These are phyloP conservation scores for Cercospora citrullina DNA, from an alignment of 2,329 filamentous ascomycete species.

Conservation along the genomic window DNA sequence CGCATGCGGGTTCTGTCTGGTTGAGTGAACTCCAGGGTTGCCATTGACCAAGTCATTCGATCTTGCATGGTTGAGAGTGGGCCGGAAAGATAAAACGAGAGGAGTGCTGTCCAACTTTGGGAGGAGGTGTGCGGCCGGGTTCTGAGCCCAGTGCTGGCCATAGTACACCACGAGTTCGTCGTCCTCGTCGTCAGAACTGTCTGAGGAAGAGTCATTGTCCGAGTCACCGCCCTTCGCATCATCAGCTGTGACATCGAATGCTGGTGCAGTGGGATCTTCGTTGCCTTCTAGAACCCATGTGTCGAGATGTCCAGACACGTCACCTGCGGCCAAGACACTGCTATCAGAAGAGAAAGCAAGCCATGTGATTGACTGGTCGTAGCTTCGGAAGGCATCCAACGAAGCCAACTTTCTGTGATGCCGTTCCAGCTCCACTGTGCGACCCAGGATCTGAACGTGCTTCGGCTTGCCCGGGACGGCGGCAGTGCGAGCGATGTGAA, in stretches of 20 bases:
- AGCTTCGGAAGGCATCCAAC: conserved; percentile 59
- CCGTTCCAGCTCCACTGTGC: conserved; percentile 44
- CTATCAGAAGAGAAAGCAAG: conserved; percentile 78
- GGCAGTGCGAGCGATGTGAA: conserved; percentile 51
- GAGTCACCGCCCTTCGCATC: conserved; percentile 30
- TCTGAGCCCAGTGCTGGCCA: conserved; percentile 72
- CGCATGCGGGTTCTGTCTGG: conserved; percentile 52
- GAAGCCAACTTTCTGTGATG: conserved; percentile 25
- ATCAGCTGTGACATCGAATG: conserved; percentile 40
- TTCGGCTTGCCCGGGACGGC: conserved; percentile 44
- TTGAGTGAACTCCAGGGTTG: conserved; percentile 52
- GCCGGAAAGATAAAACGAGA: conserved; percentile 51
- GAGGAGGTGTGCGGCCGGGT: conserved; percentile 58
- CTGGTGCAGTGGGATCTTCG: conserved; percentile 50
- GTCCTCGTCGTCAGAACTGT: conserved; percentile 45
- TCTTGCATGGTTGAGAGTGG: conserved; percentile 24
- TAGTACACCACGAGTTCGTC: conserved; percentile 55
- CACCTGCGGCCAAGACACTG: conserved; percentile 73
- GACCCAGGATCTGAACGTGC: conserved; percentile 41
- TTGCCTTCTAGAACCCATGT: conserved; percentile 73
- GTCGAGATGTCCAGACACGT: conserved; percentile 82
- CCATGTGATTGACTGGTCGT: conserved; percentile 74
- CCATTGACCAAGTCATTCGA: conserved; percentile 42
- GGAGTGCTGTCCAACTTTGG: conserved; percentile 49
- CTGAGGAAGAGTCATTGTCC: conserved; percentile 36